Evolutionary conservation across 139 green algal species (phyloP).

Genomic region (Mesotaenium endlicherianum): DNA sequence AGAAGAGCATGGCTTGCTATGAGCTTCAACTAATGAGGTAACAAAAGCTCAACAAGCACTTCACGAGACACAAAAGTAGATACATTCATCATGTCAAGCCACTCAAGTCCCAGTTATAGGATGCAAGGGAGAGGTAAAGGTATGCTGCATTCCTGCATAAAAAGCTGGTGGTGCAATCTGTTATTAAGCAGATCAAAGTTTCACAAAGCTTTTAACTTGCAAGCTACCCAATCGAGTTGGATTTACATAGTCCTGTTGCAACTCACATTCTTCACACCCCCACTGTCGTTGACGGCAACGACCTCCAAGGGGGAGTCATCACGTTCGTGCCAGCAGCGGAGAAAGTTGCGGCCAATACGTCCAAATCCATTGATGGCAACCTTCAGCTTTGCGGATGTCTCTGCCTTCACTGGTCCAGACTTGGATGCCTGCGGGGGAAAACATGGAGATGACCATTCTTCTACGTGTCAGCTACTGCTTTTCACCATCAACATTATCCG

Average conservation of each 20-base stretch:
- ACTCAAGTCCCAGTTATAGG: too few relatives aligned
- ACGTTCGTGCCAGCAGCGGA: slow-evolving; percentile 56
- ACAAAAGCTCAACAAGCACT: not conserved
- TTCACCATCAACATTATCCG: not conserved
- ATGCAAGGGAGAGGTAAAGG: too few relatives aligned
- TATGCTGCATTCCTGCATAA: too few relatives aligned
- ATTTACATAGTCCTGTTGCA: too few relatives aligned
- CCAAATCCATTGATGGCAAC: slow-evolving; percentile 59
- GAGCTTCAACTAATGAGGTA: not conserved
- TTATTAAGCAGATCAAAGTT: too few relatives aligned
- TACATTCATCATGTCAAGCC: not conserved
- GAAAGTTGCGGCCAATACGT: slow-evolving; percentile 72
- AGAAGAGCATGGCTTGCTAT: too few relatives aligned
- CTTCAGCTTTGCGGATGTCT: slow-evolving; percentile 38
- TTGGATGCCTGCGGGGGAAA: too few relatives aligned
- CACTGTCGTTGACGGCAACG: slow-evolving; percentile 93
- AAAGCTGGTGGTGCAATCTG: too few relatives aligned
- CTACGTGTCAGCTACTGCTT: too few relatives aligned
- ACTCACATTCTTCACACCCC: slow-evolving; percentile 80
- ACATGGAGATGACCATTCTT: too few relatives aligned
- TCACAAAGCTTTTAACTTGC: too few relatives aligned
- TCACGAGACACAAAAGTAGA: not conserved
- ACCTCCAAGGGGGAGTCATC: slow-evolving; percentile 69
- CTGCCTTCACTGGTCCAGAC: slow-evolving; percentile 11
- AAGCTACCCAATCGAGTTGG: too few relatives aligned